Evolutionary conservation across 2,329 filamentous ascomycete genomes (phyloP), one percentile per base, ranked within the genome.

Genomic region (Aspergillus sp.): DNA sequence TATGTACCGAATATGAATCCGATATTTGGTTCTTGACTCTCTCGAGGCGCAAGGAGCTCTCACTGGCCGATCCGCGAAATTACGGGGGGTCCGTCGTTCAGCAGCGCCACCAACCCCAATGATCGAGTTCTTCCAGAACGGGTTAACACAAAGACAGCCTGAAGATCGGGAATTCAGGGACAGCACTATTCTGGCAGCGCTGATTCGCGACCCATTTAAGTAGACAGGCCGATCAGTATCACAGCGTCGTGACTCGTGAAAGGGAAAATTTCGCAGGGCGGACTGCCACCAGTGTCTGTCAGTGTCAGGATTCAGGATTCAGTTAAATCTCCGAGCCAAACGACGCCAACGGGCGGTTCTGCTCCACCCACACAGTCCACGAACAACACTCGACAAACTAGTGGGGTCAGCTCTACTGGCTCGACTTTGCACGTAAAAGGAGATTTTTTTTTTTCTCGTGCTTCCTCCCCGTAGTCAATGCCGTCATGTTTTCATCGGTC

Each of bases 61-160:
- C 43, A 57, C 48, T 60, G 58, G 58, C 31, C 50, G 39, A 17
- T 19, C 37, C 31, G 39, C 54, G 48, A 58, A 58, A 44, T 43
- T 51, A 41, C 49, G 19, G 55, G 48, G 23, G 12, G 49, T 43
- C 61, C 57, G 56, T 58, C 49, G 17, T 59, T 64, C 61, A 64
- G 63, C 62, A 58, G 54, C 61, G 62, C 62, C 62, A 63, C 59
- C 33, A 25, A 6, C 17, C 39, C 5, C 39, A n/a, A 47, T 47
- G 27, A 41, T 58, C 56, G 58, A 57, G 57, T 49, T 40, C 47
- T 15, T 59, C 61, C 55, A 62, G 57, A 63, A 63, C 52, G 59
- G 55, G 55, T 51, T 56, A 58, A 58, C 56, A 44, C 49, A 17
- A 17, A 43, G 5, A 23, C 23, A 37, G 43, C 33, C 25, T 46